Conservation (phyloP, 768 basidiomycete species). For the Cantharellus cinnabarinus region DNA sequence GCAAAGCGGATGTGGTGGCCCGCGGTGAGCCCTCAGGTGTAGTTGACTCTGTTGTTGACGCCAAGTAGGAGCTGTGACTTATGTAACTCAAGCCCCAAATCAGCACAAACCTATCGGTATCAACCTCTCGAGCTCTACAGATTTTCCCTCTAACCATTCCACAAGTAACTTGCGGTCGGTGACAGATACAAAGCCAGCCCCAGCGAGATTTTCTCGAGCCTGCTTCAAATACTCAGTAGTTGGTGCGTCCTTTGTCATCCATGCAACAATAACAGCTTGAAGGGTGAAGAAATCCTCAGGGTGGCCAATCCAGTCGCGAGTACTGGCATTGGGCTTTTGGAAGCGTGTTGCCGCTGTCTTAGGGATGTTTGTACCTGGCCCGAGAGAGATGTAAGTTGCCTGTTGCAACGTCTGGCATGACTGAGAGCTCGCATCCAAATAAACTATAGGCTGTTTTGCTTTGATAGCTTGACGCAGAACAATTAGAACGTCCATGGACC, state of each 20-base stretch:
- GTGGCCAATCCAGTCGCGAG: slow-evolving; percentile 19
- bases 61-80: slow-evolving; percentile 5
- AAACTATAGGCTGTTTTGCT: slow-evolving; percentile 30
- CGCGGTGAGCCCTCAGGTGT: slow-evolving; percentile 42
- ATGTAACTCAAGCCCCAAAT: neutral
- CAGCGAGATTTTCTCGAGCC: slow-evolving; percentile 51
- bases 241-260: slow-evolving; percentile 48
- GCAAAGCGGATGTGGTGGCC: slow-evolving; percentile 8
- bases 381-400: slow-evolving; percentile 49
- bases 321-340: slow-evolving; percentile 35
- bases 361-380: slow-evolving; percentile 30
- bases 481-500: slow-evolving; percentile 28
- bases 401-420: slow-evolving; percentile 21
- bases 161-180: slow-evolving; percentile 73
- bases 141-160: slow-evolving; percentile 61
- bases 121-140: slow-evolving; percentile 29
- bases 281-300: slow-evolving; percentile 52
- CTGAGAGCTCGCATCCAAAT: slow-evolving; percentile 18
- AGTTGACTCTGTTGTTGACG: slow-evolving; percentile 24
- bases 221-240: slow-evolving; percentile 81
- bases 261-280: slow-evolving; percentile 71
- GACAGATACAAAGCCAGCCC: slow-evolving; percentile 54
- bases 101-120: slow-evolving; percentile 24
- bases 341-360: slow-evolving; percentile 66
- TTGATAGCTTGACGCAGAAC: slow-evolving; percentile 44